These are phyloP conservation scores for Colletotrichum tamarilloi DNA, from an alignment of 2,329 filamentous ascomycete genomes.

Conservation along the genomic window DNA sequence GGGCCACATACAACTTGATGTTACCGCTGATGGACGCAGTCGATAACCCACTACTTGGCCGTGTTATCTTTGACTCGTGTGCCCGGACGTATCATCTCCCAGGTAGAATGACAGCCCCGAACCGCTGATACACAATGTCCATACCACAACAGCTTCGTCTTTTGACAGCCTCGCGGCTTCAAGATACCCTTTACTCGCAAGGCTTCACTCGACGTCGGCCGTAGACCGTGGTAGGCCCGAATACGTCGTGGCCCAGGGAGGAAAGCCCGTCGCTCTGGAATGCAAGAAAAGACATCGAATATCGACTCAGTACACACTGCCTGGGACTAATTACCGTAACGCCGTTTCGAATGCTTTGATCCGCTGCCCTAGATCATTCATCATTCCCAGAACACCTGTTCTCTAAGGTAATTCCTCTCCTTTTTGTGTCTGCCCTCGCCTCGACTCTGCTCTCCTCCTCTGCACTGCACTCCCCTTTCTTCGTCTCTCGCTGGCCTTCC, in stretches of 20 bases:
- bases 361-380: conserved; percentile 38
- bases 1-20: no score
- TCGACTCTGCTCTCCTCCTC: conserved; percentile 19
- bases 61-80: no score
- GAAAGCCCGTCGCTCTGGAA: conserved; percentile 11
- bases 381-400: conserved; percentile 36
- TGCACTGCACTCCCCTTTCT: background rate
- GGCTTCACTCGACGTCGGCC: background rate
- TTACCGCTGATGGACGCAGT: no score
- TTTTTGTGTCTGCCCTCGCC: conserved; percentile 14
- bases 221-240: background rate
- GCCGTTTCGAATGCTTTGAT: conserved; percentile 39
- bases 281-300: conserved; percentile 36
- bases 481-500: background rate
- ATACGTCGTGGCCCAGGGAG: background rate
- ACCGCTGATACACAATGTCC: conserved; percentile 4
- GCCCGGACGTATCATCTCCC: no score
- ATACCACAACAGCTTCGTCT: background rate
- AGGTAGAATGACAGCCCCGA: background rate
- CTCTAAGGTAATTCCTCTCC: conserved; percentile 29
- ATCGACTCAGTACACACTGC: conserved; percentile 36
- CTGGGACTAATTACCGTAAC: conserved; percentile 38
- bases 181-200: background rate
- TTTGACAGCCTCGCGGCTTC: no score
- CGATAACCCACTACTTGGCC: no score